A percentile compares a stretch with the other conserved stretches of the same genome.
Conservation (phyloP, 495 filamentous ascomycete genomes). For the Oidiodendron maius region DNA sequence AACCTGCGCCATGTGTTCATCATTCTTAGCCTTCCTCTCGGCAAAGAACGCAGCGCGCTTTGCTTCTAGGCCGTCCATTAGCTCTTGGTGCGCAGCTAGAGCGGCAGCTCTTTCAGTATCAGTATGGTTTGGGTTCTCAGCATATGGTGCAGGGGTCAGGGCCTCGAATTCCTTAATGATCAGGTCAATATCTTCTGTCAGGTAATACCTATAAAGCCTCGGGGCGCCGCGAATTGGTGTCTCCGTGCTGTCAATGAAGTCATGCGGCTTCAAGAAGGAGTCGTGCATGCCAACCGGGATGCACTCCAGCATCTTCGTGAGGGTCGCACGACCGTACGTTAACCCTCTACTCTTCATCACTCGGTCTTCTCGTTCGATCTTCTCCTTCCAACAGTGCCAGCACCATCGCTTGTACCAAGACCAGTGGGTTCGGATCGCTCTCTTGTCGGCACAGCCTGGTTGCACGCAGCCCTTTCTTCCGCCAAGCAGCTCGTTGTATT, state of each 20-base stretch:
- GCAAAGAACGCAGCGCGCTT: conserved; percentile 15
- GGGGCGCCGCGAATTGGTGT: conserved; percentile 9
- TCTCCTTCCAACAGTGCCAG: conserved; percentile 16
- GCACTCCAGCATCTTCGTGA: conserved; percentile 19
- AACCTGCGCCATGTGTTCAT: conserved; percentile 17
- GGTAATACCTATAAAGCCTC: conserved; percentile 17
- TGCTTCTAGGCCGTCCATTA: conserved; percentile 9
- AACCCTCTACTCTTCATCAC: conserved; percentile 9
- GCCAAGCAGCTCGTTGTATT: conserved; percentile 19
- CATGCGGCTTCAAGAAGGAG: conserved; percentile 21
- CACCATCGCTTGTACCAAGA: conserved; percentile 22
- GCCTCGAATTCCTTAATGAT: conserved; percentile 18
- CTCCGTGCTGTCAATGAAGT: conserved; percentile 12
- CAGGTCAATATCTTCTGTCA: conserved; percentile 11
- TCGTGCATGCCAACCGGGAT: conserved; percentile 21
- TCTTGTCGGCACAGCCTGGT: conserved; percentile 11
- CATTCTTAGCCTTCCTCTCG: conserved; percentile 14
- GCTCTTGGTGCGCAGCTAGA: conserved; percentile 5
- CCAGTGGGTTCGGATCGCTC: conserved; percentile 17
- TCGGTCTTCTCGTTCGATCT: conserved; percentile 20
- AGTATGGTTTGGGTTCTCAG: conserved; percentile 11
- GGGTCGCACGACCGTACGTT: conserved; percentile 2
- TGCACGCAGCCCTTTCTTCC: conserved; percentile 19
- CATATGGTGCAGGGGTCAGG: conserved; percentile 15
- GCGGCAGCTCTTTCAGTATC: conserved; percentile 15